Percentiles rank a stretch among this genome's conserved stretches.
phyloP scores from a whole-genome alignment of 2,329 filamentous ascomycete species.

The Xylaria sp. region DNA sequence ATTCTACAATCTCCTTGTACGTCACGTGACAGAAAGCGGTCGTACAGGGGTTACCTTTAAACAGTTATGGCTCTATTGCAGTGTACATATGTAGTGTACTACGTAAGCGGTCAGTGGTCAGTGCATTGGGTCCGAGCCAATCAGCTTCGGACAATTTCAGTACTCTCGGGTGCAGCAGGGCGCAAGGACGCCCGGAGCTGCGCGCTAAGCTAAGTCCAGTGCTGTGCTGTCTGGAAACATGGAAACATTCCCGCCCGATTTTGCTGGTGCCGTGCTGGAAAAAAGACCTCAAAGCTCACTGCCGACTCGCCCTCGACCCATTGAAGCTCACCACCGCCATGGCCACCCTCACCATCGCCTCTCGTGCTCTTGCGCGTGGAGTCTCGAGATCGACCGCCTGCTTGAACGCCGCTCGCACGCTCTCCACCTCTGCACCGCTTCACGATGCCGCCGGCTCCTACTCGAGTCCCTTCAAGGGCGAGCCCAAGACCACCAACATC shows the following conservation, averaged over 20 bases:
- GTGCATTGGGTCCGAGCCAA: conserved; percentile 52
- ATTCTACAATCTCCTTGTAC: neutral
- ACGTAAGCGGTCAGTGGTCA: conserved; percentile 18
- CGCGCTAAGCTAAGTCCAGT: conserved; percentile 36
- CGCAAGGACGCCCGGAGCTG: conserved; percentile 56
- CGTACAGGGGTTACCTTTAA: too few species aligned
- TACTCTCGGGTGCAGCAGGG: conserved; percentile 49
- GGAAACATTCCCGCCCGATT: conserved; percentile 38
- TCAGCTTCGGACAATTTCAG: conserved; percentile 60
- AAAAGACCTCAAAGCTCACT: conserved; percentile 63
- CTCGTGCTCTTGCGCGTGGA: conserved; percentile 75
- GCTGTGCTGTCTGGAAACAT: conserved; percentile 36
- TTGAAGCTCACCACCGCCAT: conserved; percentile 59
- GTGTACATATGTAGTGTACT: neutral
- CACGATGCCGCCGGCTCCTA: conserved; percentile 59
- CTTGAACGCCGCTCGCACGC: conserved; percentile 60
- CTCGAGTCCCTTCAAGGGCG: conserved; percentile 73
- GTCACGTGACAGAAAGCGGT: conserved; percentile 24
- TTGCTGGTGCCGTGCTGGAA: conserved; percentile 50
- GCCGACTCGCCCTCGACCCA: conserved; percentile 46
- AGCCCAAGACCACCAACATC: conserved; percentile 72
- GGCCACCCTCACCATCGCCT: conserved; percentile 75
- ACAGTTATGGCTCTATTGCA: too few species aligned
- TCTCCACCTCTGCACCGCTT: conserved; percentile 66
- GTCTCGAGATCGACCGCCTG: conserved; percentile 56